phyloP scores from a whole-genome alignment of 345 rosid genomes.

The Cardamine occulta region DNA sequence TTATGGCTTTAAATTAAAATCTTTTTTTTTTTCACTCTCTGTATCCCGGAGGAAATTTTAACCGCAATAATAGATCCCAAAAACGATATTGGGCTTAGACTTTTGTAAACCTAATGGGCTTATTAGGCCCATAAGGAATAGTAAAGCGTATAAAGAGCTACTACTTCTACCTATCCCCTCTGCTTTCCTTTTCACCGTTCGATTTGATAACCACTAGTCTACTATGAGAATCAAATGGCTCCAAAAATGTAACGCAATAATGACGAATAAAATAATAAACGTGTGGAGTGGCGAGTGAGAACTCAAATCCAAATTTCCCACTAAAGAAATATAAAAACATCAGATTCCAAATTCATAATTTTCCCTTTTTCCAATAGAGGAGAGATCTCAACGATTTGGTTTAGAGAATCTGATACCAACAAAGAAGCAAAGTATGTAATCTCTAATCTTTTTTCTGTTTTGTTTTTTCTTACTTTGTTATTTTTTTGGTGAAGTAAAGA shows the following conservation, averaged over 20 bases:
- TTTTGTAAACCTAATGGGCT: neutral
- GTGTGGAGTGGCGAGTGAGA: constrained; percentile 32
- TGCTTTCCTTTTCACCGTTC: constrained; percentile 1
- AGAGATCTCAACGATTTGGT: constrained; percentile 1
- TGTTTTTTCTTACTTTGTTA: neutral
- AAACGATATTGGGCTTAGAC: neutral
- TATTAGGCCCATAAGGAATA: constrained; percentile 2
- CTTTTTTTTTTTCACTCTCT: too few species aligned
- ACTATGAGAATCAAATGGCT: constrained; percentile 4
- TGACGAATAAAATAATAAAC: constrained; percentile 10
- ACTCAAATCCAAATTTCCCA: constrained; percentile 33
- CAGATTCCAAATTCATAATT: constrained; percentile 1
- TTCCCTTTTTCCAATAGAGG: neutral
- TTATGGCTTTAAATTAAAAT: too few species aligned
- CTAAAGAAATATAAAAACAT: neutral
- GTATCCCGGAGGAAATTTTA: too few species aligned
- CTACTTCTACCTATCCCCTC: neutral
- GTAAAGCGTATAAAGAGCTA: neutral
- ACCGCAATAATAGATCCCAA: too few species aligned
- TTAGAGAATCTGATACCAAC: constrained; percentile 39
- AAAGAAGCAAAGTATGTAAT: constrained; percentile 36
- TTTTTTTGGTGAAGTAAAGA: constrained; percentile 35
- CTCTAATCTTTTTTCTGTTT: neutral
- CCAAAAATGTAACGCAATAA: neutral
- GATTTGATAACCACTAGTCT: neutral